phyloP scores from a whole-genome alignment of 2,329 filamentous ascomycete species.

The Apiospora koreana region DNA sequence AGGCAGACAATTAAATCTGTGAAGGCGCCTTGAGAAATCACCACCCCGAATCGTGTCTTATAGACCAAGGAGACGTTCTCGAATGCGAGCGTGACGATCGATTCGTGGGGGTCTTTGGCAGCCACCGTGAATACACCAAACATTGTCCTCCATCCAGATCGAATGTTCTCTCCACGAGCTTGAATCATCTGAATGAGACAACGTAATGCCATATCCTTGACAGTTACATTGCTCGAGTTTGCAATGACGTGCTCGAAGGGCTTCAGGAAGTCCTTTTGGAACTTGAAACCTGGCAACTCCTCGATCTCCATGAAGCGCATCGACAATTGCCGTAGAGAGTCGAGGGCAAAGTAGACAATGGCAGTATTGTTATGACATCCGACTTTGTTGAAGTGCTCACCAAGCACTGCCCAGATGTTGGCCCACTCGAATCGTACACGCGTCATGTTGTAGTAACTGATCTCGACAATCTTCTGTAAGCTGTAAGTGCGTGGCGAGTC shows the following conservation, averaged over 20 bases:
- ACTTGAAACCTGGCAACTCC: slow-evolving; percentile 97
- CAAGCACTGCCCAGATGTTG: slow-evolving; percentile 95
- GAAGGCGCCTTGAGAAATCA: slow-evolving; percentile 95
- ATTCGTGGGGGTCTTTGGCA: slow-evolving; percentile 88
- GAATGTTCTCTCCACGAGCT: slow-evolving; percentile 92
- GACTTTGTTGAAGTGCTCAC: slow-evolving; percentile 97
- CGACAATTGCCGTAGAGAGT: slow-evolving; percentile 90
- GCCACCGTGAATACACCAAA: slow-evolving; percentile 98
- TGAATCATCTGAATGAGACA: slow-evolving; percentile 99
- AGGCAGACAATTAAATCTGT: slow-evolving; percentile 94
- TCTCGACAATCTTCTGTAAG: slow-evolving; percentile 96
- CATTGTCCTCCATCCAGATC: slow-evolving; percentile 98
- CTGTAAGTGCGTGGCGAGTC: slow-evolving; percentile 96
- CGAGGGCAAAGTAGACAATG: slow-evolving; percentile 95
- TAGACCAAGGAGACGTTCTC: slow-evolving; percentile 97
- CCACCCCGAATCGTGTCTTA: slow-evolving; percentile 90
- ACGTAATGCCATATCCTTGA: slow-evolving; percentile 96
- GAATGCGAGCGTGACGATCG: slow-evolving; percentile 94
- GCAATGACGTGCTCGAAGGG: slow-evolving; percentile 97
- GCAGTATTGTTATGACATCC: slow-evolving; percentile 95
- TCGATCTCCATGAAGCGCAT: slow-evolving; percentile 99
- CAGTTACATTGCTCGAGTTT: slow-evolving; percentile 85
- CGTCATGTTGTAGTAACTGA: slow-evolving; percentile 99
- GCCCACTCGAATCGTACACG: slow-evolving; percentile 98
- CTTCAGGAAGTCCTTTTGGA: slow-evolving; percentile 98